A percentile compares a stretch with the other conserved stretches of the same genome.
These are phyloP conservation scores for Sechiopsis laciniata DNA, from an alignment of 306 rosid species.

Conservation along the genomic window DNA sequence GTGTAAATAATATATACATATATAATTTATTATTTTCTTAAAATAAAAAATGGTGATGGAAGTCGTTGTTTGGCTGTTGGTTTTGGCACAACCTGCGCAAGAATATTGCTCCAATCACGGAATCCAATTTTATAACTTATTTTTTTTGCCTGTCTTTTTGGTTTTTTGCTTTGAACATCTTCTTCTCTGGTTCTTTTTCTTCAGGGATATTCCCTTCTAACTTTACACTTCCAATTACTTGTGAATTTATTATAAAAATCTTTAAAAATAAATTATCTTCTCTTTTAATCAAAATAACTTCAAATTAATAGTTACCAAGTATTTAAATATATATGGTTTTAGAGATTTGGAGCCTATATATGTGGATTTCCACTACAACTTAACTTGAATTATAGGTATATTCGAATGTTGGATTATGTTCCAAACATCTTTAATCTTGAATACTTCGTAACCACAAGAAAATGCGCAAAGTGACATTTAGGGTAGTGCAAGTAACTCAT, in stretches of 20 bases:
- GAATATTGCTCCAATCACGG: conserved; percentile 23
- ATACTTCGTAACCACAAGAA: background rate
- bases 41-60: background rate
- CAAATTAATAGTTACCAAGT: background rate
- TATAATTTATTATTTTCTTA: background rate
- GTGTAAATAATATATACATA: no score
- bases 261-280: background rate
- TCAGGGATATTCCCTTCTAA: conserved; percentile 14
- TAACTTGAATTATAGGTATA: background rate
- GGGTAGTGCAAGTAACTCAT: background rate
- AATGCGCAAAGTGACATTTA: background rate
- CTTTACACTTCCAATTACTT: conserved; percentile 12
- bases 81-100: conserved; percentile 13
- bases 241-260: background rate
- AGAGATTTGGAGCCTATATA: background rate
- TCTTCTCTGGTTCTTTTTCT: conserved; percentile 18
- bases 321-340: background rate
- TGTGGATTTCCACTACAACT: background rate
- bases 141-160: background rate
- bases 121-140: background rate
- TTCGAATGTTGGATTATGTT: background rate
- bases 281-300: background rate
- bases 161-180: conserved; percentile 7
- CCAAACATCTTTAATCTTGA: background rate
- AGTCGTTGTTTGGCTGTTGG: conserved; percentile 23